A percentile compares a stretch with the other conserved stretches of the same genome.
Conservation (phyloP, 352 stramenopile species). For the Phytophthora brassicae region DNA sequence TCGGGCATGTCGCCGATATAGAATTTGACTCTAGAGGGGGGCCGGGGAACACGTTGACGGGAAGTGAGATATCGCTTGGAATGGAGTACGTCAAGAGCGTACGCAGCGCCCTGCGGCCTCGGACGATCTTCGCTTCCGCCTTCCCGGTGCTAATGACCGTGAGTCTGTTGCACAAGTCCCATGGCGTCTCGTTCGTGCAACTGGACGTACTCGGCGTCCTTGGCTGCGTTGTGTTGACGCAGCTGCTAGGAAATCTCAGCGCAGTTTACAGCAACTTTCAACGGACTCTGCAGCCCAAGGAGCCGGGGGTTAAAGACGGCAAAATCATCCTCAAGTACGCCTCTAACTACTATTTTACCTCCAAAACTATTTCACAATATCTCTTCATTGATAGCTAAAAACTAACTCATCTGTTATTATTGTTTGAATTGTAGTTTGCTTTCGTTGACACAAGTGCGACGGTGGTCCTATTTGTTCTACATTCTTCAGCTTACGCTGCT, state of each 20-base stretch:
- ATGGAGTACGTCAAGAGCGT: slow-evolving; percentile 49
- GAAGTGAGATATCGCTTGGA: background rate
- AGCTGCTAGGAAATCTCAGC: slow-evolving; percentile 75
- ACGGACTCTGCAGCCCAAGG: slow-evolving; percentile 50
- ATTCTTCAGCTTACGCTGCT: slow-evolving; percentile 44
- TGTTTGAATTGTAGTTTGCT: slow-evolving; percentile 43
- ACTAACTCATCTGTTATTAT: slow-evolving; percentile 7
- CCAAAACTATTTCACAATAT: no score
- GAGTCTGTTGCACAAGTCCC: slow-evolving; percentile 47
- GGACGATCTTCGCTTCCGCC: slow-evolving; percentile 60
- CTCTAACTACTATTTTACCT: background rate
- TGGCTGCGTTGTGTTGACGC: slow-evolving; percentile 54
- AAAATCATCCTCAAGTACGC: slow-evolving; percentile 73
- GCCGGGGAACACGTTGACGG: background rate
- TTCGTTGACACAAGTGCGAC: slow-evolving; percentile 67
- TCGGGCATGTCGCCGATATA: background rate
- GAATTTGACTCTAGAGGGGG: background rate
- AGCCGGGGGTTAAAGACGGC: slow-evolving; percentile 26
- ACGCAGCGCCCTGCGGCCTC: slow-evolving; percentile 50
- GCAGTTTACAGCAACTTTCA: slow-evolving; percentile 74
- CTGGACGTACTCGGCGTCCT: slow-evolving; percentile 44
- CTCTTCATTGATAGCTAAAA: slow-evolving; percentile 1
- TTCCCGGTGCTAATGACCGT: slow-evolving; percentile 55
- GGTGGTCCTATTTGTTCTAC: slow-evolving; percentile 70
- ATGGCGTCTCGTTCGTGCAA: slow-evolving; percentile 39